Evolutionary conservation across 176 grass and related monocot species (phyloP).

Genomic region (Phyllostachys edulis): DNA sequence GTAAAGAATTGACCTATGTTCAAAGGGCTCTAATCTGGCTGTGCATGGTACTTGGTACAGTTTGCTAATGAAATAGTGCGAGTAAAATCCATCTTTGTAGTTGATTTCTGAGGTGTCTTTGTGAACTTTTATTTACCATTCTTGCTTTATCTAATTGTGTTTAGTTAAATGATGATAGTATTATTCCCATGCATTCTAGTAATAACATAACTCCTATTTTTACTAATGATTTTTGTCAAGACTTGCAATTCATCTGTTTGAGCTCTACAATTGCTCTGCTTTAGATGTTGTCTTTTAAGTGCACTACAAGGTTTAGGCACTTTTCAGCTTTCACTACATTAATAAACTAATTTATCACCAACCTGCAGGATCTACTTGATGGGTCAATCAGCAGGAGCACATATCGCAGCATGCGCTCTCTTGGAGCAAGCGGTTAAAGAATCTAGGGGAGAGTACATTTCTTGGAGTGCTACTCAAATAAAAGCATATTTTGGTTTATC

Average conservation of each 20-base stretch:
- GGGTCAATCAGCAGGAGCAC: constrained; percentile 95
- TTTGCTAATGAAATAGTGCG: neutral
- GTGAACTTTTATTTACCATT: no score
- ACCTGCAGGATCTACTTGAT: constrained; percentile 46
- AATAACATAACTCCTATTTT: neutral
- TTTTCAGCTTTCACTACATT: no score
- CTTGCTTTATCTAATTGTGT: neutral
- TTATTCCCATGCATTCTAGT: neutral
- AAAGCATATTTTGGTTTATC: constrained; percentile 91
- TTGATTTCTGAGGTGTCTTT: neutral
- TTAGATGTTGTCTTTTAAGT: constrained; percentile 18
- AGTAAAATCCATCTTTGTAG: neutral
- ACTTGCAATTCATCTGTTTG: neutral
- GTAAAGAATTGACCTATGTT: neutral
- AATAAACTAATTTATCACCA: no score
- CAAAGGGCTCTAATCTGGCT: neutral
- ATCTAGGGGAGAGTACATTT: constrained; percentile 46
- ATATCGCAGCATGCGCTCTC: constrained; percentile 79
- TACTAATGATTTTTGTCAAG: neutral
- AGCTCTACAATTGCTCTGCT: neutral
- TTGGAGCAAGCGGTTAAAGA: constrained; percentile 74
- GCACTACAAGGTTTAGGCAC: neutral
- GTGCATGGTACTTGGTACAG: neutral
- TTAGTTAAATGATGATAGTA: no score
- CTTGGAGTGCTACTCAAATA: constrained; percentile 54